phyloP scores from a whole-genome alignment of 1,139 yeast species.

The Geotrichum carabidarum region DNA sequence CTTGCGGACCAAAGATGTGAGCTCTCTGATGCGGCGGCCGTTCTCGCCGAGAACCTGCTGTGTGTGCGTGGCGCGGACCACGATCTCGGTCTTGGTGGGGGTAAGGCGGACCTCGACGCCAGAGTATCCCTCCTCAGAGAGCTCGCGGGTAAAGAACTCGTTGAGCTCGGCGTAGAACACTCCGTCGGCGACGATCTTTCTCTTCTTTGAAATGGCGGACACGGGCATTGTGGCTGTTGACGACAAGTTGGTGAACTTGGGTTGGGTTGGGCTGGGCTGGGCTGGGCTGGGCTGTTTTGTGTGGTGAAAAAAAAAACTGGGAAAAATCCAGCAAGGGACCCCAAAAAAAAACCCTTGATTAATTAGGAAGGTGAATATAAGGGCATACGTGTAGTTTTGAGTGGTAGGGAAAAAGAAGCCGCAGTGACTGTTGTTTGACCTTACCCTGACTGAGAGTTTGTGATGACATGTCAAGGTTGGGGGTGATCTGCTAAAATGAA shows the following conservation, averaged over 20 bases:
- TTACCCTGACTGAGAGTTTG: no score
- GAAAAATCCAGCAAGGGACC: background rate
- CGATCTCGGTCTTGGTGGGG: constrained; percentile 96
- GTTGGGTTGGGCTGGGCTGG: background rate
- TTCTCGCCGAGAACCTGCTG: constrained; percentile 99
- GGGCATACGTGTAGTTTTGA: background rate
- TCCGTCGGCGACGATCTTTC: constrained; percentile 92
- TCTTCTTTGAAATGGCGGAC: constrained; percentile 38
- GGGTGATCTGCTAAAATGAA: no score
- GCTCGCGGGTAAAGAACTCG: constrained; percentile 99
- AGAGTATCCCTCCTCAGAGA: constrained; percentile 99
- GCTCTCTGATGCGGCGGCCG: constrained; percentile 99
- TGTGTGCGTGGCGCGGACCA: constrained; percentile 98
- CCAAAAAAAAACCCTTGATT: background rate
- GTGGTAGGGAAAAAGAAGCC: background rate
- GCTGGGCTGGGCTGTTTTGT: background rate
- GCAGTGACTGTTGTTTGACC: no score
- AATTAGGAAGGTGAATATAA: background rate
- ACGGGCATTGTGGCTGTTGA: constrained; percentile 13
- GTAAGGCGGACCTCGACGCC: constrained; percentile 99
- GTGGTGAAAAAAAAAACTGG: background rate
- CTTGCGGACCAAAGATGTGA: constrained; percentile 95
- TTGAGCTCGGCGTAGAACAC: constrained; percentile 99
- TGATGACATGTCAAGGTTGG: no score
- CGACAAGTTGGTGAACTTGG: background rate